phyloP scores from a whole-genome alignment of 768 basidiomycete genomes.

The Tricholoma hemisulphureum region DNA sequence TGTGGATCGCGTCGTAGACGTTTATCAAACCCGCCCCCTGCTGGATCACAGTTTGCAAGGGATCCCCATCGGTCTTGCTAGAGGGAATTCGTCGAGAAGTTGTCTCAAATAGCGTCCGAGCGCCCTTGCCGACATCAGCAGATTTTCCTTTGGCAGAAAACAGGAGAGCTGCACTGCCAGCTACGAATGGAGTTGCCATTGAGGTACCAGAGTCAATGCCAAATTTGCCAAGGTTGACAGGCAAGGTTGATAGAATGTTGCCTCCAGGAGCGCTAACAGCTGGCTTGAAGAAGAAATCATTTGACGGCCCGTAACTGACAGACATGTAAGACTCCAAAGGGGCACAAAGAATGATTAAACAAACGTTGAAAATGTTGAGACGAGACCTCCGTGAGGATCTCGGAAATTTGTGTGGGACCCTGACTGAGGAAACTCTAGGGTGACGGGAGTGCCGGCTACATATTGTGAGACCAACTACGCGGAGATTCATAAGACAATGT shows the following conservation, averaged over 20 bases:
- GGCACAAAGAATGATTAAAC: neutral
- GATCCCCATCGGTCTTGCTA: conserved; percentile 47
- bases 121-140: conserved; percentile 21
- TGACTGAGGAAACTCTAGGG: conserved; percentile 48
- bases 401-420: conserved; percentile 43
- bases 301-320: conserved; percentile 53
- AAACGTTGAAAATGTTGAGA: conserved; percentile 41
- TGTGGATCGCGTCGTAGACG: conserved; percentile 55
- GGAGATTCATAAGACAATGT: conserved; percentile 12
- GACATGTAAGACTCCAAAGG: neutral
- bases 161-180: conserved; percentile 44
- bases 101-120: conserved; percentile 46
- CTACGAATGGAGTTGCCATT: conserved; percentile 47
- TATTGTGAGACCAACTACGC: conserved; percentile 50
- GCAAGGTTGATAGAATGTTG: conserved; percentile 47
- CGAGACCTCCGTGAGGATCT: conserved; percentile 52
- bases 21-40: conserved; percentile 59
- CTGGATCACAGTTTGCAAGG: conserved; percentile 51
- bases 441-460: conserved; percentile 41
- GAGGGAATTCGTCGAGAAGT: conserved; percentile 45
- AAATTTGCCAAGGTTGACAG: conserved; percentile 38
- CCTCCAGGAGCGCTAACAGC: conserved; percentile 55
- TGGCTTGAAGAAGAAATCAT: conserved; percentile 61
- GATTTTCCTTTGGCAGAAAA: conserved; percentile 39
- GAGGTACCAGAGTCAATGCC: conserved; percentile 46